Conservation (phyloP, 805 yeast genomes). For the Hanseniaspora lachancei region DNA sequence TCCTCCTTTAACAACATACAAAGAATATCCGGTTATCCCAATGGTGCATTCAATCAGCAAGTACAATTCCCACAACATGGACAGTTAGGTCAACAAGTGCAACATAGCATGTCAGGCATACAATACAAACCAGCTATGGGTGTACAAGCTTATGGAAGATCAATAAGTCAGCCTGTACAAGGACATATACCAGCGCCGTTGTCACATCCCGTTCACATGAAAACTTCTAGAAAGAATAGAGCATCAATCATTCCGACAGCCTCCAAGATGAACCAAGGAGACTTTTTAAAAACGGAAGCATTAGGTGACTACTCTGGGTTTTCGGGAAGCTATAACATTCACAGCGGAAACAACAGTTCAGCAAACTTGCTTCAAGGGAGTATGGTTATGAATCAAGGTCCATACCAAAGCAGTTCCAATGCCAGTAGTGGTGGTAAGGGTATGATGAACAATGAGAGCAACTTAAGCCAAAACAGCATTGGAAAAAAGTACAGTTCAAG, state of each 20-base stretch:
- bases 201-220: constrained; percentile 15
- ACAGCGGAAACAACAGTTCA: background rate
- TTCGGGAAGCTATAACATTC: background rate
- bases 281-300: background rate
- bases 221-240: constrained; percentile 28
- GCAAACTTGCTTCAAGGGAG: background rate
- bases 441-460: background rate
- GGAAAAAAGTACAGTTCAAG: background rate
- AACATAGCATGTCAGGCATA: background rate
- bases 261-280: background rate
- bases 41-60: background rate
- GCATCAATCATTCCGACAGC: constrained; percentile 20
- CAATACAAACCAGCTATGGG: background rate
- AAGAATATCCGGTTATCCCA: background rate
- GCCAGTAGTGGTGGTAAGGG: background rate
- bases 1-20: constrained; percentile 14
- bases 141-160: background rate
- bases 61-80: background rate
- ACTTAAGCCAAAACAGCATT: background rate
- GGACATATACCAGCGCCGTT: background rate
- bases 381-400: background rate
- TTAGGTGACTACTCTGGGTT: constrained; percentile 1
- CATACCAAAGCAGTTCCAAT: background rate
- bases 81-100: background rate
- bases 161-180: constrained; percentile 2